These are phyloP conservation scores for Triticum urartu DNA, from an alignment of 176 grass and related monocot genomes.

Conservation along the genomic window DNA sequence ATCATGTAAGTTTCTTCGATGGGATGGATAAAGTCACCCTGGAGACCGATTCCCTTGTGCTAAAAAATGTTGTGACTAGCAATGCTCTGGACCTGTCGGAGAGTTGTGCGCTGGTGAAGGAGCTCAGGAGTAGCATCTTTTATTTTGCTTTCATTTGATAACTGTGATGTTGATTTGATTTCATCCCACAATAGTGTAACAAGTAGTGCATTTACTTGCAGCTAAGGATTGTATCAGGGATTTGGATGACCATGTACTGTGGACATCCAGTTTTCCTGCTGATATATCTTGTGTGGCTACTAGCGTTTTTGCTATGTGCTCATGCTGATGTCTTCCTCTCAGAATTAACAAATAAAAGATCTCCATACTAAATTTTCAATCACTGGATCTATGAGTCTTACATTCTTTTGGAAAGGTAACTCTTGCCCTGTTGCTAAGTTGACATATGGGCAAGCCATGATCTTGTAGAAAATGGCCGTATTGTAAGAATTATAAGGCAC, in stretches of 20 bases:
- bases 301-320: background rate
- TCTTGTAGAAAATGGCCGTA: background rate
- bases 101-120: background rate
- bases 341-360: background rate
- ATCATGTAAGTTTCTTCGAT: background rate
- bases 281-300: background rate
- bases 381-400: background rate
- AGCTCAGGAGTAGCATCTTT: background rate
- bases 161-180: background rate
- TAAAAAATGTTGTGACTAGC: background rate
- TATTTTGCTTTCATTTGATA: background rate
- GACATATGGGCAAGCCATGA: background rate
- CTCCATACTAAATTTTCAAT: background rate
- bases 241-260: background rate
- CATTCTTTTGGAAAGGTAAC: background rate
- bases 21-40: background rate
- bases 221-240: background rate
- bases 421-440: constrained; percentile 19
- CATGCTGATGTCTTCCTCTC: background rate
- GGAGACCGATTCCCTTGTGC: background rate
- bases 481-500: background rate
- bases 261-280: background rate
- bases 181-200: background rate
- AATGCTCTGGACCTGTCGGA: background rate
- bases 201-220: background rate